Conservation (phyloP, 2,329 filamentous ascomycete genomes). For the Lizonia empirigonia region DNA sequence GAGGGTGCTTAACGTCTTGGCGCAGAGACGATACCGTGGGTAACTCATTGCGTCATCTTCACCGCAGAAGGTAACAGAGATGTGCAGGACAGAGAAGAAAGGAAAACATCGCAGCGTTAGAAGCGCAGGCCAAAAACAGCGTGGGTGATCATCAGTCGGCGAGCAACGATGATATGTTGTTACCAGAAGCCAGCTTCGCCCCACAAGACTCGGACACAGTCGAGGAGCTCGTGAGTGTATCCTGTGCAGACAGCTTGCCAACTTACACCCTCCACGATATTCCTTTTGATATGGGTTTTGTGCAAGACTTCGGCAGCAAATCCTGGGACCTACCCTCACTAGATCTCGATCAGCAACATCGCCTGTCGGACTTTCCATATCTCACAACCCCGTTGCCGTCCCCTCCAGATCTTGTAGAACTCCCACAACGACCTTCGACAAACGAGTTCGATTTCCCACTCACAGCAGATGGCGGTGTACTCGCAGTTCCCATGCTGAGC, state of each 20-base stretch:
- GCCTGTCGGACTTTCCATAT: background rate
- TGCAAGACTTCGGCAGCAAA: conserved; percentile 1
- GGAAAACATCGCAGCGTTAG: conserved; percentile 33
- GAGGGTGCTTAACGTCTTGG: conserved; percentile 39
- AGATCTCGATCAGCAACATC: background rate
- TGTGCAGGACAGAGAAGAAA: conserved; percentile 32
- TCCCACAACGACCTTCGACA: background rate
- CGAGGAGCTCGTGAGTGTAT: background rate
- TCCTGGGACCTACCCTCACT: background rate
- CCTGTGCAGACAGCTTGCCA: background rate
- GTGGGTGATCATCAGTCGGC: background rate
- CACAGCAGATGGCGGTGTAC: conserved; percentile 25
- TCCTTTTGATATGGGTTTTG: background rate
- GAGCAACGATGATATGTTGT: background rate
- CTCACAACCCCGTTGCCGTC: conserved; percentile 5
- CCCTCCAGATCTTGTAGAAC: background rate
- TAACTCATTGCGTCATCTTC: background rate
- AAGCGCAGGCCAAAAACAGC: conserved; percentile 26
- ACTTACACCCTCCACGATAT: background rate
- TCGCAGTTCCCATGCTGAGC: conserved; percentile 50
- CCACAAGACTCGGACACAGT: no score
- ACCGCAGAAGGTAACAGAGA: background rate
- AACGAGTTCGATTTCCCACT: conserved; percentile 15
- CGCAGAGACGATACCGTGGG: conserved; percentile 41
- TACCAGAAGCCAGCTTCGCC: background rate